A percentile compares a stretch with the other conserved stretches of the same genome.
These are phyloP conservation scores for Closterium sp. DNA, from an alignment of 139 green algal species.

Conservation along the genomic window DNA sequence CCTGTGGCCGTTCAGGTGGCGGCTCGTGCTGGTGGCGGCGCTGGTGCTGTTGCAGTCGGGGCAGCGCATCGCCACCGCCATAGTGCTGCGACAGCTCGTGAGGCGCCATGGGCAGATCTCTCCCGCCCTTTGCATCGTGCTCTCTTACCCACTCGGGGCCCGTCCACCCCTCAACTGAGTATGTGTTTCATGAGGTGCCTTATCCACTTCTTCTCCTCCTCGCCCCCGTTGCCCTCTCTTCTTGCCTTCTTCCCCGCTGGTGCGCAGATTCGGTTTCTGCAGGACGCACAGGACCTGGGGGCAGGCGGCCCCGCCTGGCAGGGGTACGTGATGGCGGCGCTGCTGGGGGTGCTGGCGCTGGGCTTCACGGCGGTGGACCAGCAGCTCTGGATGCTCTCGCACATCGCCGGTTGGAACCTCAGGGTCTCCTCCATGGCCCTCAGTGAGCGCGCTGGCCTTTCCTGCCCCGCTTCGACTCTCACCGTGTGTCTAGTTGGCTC, in stretches of 20 bases:
- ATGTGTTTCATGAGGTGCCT: no score
- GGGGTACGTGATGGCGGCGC: neutral
- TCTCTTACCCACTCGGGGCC: no score
- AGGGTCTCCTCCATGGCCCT: neutral
- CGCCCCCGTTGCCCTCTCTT: no score
- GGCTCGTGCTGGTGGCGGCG: neutral
- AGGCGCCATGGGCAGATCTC: no score
- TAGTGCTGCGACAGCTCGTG: constrained; percentile 10
- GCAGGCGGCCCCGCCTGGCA: no score
- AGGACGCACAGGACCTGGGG: neutral
- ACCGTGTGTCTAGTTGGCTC: no score
- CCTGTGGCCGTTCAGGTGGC: neutral
- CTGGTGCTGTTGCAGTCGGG: neutral
- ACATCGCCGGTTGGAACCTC: constrained; percentile 4
- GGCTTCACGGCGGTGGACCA: neutral
- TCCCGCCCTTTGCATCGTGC: no score
- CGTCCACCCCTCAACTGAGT: no score
- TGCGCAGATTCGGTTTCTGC: neutral
- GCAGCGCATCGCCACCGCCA: neutral
- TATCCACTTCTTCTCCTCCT: no score
- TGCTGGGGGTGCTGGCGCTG: neutral
- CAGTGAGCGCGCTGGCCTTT: no score
- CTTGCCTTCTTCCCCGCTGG: no score
- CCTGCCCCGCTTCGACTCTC: no score
- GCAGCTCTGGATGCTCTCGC: neutral